Percentiles rank a stretch among this genome's conserved stretches.
These are phyloP conservation scores for Arabis hirsuta DNA, from an alignment of 345 rosid species.

Conservation along the genomic window DNA sequence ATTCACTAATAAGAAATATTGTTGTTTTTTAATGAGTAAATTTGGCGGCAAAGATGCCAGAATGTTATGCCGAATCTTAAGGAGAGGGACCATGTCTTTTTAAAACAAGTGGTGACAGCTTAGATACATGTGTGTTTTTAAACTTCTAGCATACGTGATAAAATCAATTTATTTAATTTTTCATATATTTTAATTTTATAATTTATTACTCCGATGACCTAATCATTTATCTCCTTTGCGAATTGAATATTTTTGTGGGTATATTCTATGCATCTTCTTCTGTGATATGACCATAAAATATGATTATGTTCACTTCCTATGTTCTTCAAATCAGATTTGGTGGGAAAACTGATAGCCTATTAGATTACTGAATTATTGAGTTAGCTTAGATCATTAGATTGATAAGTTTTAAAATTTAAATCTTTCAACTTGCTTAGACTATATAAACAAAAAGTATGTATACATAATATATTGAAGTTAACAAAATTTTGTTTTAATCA, in stretches of 20 bases:
- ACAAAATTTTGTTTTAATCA: background rate
- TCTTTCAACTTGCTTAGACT: background rate
- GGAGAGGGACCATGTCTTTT: constrained; percentile 35
- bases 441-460: background rate
- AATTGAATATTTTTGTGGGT: constrained; percentile 20
- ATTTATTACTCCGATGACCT: constrained; percentile 31
- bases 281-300: constrained; percentile 23
- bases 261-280: constrained; percentile 39
- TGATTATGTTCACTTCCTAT: background rate
- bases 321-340: constrained; percentile 22
- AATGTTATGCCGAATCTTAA: constrained; percentile 40
- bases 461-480: background rate
- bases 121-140: constrained; percentile 36
- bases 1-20: background rate
- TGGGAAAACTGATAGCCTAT: constrained; percentile 20
- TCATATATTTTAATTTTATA: background rate
- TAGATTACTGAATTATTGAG: background rate
- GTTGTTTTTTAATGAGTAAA: constrained; percentile 11
- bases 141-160: constrained; percentile 8
- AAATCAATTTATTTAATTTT: background rate
- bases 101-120: constrained; percentile 42
- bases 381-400: background rate
- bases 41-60: constrained; percentile 45
- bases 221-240: constrained; percentile 31
- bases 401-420: constrained; percentile 2